Evolutionary conservation across 1,284 basidiomycete species (phyloP).

Genomic region (Macrocystidia cucumis): DNA sequence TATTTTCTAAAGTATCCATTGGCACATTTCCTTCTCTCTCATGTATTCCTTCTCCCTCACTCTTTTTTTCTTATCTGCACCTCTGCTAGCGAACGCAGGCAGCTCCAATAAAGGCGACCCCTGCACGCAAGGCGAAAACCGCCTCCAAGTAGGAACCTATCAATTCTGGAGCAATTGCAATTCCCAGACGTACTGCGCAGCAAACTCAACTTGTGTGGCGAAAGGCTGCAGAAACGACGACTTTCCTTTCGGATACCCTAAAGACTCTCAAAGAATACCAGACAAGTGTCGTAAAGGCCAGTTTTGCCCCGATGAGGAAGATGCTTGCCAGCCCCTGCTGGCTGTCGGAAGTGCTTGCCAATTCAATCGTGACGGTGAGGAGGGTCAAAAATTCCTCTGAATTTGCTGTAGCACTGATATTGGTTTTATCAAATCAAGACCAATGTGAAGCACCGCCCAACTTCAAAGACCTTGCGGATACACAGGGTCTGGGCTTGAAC

Average conservation of each 20-base stretch:
- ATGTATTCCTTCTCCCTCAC: constrained; percentile 21
- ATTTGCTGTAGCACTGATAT: constrained; percentile 1
- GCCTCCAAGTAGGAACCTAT: constrained; percentile 66
- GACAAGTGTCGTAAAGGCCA: constrained; percentile 49
- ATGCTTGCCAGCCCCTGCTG: constrained; percentile 57
- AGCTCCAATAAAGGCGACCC: constrained; percentile 32
- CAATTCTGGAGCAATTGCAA: constrained; percentile 77
- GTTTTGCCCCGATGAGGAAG: constrained; percentile 85
- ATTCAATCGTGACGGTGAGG: constrained; percentile 79
- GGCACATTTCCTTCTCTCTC: neutral
- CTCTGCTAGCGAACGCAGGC: constrained; percentile 31
- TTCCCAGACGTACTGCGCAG: constrained; percentile 57
- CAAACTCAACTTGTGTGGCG: constrained; percentile 45
- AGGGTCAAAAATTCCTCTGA: neutral
- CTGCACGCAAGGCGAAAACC: constrained; percentile 50
- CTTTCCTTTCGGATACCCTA: constrained; percentile 62
- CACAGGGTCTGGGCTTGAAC: constrained; percentile 54
- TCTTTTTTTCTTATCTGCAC: constrained; percentile 29
- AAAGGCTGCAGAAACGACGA: constrained; percentile 74
- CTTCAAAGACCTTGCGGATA: constrained; percentile 52
- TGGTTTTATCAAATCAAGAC: constrained; percentile 36
- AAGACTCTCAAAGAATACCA: constrained; percentile 39
- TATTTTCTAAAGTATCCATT: no score
- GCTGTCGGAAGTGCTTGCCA: constrained; percentile 68
- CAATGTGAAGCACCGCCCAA: constrained; percentile 68